Evolutionary conservation across 352 stramenopile genomes (phyloP).

Genomic region (Phytophthora idaei): DNA sequence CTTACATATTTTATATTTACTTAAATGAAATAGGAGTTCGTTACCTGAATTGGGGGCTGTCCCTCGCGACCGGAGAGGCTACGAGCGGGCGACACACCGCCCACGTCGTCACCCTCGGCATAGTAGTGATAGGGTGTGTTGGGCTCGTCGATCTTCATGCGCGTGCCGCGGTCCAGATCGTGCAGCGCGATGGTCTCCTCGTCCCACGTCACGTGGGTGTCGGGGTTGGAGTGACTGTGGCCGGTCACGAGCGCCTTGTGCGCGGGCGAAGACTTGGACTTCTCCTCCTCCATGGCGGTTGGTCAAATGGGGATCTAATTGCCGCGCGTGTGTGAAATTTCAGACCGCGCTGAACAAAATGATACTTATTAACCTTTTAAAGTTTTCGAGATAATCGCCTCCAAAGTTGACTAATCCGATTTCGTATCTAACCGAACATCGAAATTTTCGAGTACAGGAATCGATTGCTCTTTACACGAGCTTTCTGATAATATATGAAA

Average conservation of each 20-base stretch:
- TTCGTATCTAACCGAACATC: too few species aligned
- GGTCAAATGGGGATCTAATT: not conserved
- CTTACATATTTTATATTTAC: not conserved
- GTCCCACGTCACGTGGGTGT: slow-evolving; percentile 88
- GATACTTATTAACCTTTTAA: too few species aligned
- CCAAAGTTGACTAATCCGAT: too few species aligned
- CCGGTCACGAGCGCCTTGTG: slow-evolving; percentile 19
- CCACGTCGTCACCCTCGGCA: slow-evolving; percentile 35
- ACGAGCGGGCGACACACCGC: slow-evolving; percentile 49
- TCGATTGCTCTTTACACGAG: too few species aligned
- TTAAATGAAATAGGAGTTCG: not conserved
- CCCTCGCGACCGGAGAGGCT: slow-evolving; percentile 58
- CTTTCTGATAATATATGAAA: too few species aligned
- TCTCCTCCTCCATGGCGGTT: slow-evolving; percentile 20
- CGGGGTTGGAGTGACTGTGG: slow-evolving; percentile 14
- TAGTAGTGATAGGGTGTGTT: slow-evolving; percentile 93
- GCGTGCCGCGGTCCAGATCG: slow-evolving; percentile 90
- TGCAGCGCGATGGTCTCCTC: slow-evolving; percentile 92
- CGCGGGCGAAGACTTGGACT: slow-evolving; percentile 19
- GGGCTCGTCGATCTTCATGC: slow-evolving; percentile 94
- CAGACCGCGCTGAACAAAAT: too few species aligned
- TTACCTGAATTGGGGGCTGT: slow-evolving; percentile 50
- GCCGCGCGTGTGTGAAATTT: not conserved
- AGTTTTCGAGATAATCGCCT: too few species aligned
- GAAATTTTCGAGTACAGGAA: too few species aligned